A percentile compares a stretch with the other conserved stretches of the same genome.
These are phyloP conservation scores for Laetiporus sulphureus DNA, from an alignment of 1,284 basidiomycete species.

Conservation along the genomic window DNA sequence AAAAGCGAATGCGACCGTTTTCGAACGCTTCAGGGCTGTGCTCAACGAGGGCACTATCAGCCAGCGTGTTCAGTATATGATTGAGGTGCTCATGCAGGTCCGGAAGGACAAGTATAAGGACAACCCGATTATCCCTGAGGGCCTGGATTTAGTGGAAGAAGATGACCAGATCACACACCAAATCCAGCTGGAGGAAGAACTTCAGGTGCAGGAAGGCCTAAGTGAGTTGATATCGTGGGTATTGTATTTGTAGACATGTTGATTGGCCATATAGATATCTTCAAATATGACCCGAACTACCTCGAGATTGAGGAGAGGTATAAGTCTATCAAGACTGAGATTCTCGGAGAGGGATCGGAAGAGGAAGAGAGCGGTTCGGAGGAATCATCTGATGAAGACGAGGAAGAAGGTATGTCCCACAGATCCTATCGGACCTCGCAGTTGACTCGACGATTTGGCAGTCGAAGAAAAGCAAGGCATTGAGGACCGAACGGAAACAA, in stretches of 20 bases:
- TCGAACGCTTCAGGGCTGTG: slow-evolving; percentile 93
- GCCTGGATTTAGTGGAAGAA: slow-evolving; percentile 94
- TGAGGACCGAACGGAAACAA: slow-evolving; percentile 92
- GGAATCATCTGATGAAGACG: slow-evolving; percentile 50
- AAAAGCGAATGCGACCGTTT: slow-evolving; percentile 90
- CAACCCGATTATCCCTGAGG: slow-evolving; percentile 90
- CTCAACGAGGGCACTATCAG: slow-evolving; percentile 93
- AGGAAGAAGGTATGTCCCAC: slow-evolving; percentile 40
- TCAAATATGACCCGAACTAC: slow-evolving; percentile 91
- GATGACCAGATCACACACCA: slow-evolving; percentile 97
- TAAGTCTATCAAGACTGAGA: slow-evolving; percentile 86
- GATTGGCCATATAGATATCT: slow-evolving; percentile 62
- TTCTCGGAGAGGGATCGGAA: slow-evolving; percentile 83
- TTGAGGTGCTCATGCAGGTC: slow-evolving; percentile 97
- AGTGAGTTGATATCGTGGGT: slow-evolving; percentile 51
- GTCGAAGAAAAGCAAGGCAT: slow-evolving; percentile 83
- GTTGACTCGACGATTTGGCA: slow-evolving; percentile 24
- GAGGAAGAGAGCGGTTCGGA: slow-evolving; percentile 61
- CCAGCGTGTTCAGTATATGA: slow-evolving; percentile 99
- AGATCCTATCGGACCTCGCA: not conserved
- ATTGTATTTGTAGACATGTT: not conserved
- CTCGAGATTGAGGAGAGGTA: slow-evolving; percentile 93
- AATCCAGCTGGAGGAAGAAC: slow-evolving; percentile 86
- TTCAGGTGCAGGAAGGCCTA: slow-evolving; percentile 90
- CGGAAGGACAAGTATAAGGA: slow-evolving; percentile 99